Evolutionary conservation across 768 basidiomycete species (phyloP), one percentile per base, ranked within the genome.

Genomic region (Mycena venus): DNA sequence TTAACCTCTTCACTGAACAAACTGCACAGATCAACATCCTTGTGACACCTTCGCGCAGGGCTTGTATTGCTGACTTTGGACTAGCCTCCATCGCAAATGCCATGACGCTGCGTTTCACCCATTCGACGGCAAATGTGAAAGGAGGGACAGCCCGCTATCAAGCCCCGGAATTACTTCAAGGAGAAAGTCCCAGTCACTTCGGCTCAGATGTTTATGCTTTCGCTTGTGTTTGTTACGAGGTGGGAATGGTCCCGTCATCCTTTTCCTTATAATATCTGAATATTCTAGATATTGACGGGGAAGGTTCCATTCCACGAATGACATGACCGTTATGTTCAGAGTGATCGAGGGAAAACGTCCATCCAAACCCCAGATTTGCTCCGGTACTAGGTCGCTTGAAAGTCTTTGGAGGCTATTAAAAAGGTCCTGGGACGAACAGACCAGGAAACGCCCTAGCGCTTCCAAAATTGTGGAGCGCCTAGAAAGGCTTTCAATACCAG

Each of bases 31-130:
- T 79, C 14, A 90, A 90, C 68, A 86, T 90, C 58, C 82, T 90
- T 29, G 82, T 90, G 17, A 86, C 85, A 10, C 79, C 74, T 4
- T 72, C 80, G 14, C 83, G 83, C 15, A 80, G 81, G 36, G 89
- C 89, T 14, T 88, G 88, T 66, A 79, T 90, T 5, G 85, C 89
- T 27, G 89, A 90, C 75, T 90, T 90, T 63, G 89, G 89, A 25
- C 80, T 90, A 9, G 81, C 84, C 3, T 80, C 78, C 17, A 75
- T 83, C 5, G 69, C 66, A 27, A 80, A 81, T n/a, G 56, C 75
- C 6, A 62, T 70, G 34, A 73, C 78, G 2, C 55, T 79, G 10
- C 76, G 68, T 64, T 76, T 74, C 47, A 73, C 66, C 9, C 34
- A 78, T 29, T 76, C 75, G 25, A 80, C 77, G 32, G 65, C 76